Evolutionary conservation across 1,284 basidiomycete species (phyloP), one percentile per base, ranked within the genome.

Genomic region (Ustilago trichophora): DNA sequence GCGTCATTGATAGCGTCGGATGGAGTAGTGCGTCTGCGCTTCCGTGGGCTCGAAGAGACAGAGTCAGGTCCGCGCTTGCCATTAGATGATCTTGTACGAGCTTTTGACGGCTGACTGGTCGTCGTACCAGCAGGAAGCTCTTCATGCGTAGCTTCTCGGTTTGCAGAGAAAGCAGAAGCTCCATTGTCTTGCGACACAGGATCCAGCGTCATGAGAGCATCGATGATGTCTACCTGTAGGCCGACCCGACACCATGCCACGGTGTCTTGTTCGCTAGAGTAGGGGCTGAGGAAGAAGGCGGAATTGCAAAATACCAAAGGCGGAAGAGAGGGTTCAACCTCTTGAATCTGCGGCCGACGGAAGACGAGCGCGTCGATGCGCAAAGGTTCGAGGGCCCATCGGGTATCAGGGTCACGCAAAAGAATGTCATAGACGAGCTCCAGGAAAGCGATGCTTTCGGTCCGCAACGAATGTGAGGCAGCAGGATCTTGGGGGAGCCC

Each of bases 371-470:
- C 44, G 19, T 64, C 60, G 21, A 64, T 16, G 15, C 27, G 41
- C 38, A 64, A 11, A 0, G 54, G 53, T 16, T 64, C 60, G 34
- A 64, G 50, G 2, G 53, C 60, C 60, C 60, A 57, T 13, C 60
- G 53, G 19, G 48, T 53, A 22, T 64, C 54, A 15, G 54, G 54
- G 29, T 64, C 60, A 22, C 41, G 35, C 12, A 64, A 45, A 16
- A 64, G 44, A 32, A 45, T 21, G 2, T 64, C 41, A 31, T 64
- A 33, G 18, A 48, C 32, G 16, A 25, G 31, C 16, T 53, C 36
- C 6, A 64, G 46, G 16, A 57, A 49, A 10, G 16, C 22, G 16
- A 24, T 12, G 2, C 54, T 36, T 7, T 64, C 54, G 10, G 44
- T 24, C 12, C 41, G 54, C 9, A 33, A 16, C 2, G 43, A 21